Base-by-base conservation (phyloP, 805 yeast species). In the Ogataea kodamae region DNA sequence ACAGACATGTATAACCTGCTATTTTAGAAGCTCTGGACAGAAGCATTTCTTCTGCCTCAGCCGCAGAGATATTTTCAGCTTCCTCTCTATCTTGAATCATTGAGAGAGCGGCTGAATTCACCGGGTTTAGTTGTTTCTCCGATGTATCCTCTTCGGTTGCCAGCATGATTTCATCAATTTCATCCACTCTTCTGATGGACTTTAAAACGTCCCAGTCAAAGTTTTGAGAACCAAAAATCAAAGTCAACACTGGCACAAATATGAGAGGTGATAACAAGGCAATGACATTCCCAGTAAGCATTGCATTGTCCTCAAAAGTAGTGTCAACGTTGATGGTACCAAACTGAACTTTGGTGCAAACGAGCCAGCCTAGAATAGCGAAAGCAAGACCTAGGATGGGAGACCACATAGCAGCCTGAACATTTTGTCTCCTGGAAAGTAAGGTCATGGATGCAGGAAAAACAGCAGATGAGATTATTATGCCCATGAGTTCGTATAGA, bases 201-300 rank as follows among this genome's bases (percentile, higher is more conserved):
- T 76, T 78, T 54, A 85, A 68, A 15, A 68, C 54, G 15, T 71
- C 70, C 76, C 85, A 87, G 59, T 87, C 84, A 48, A 79, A 88
- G 50, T 82, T 69, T 49, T 81, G 89, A 4, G 81, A 77, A 35
- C 77, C 78, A 57, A 80, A 80, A 3, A 61, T 62, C 22, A 68
- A 64, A 0, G 92, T 81, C 35, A 87, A 63, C 7, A 80, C 52
- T 17, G 94, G 88, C 30, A 78, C 64, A 36, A 78, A 68, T 11
- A 87, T 58, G 11, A 74, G 52, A 7, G 96, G 95, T 2, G 89
- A 72, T 34, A 77, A 65, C 41, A 88, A 62, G 0, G 96, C 90
- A 33, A 86, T 88, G 28, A 86, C 77, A 58, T 88, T 88, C 40
- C 96, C 96, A 3, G 81, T 78, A 43, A 87, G 68, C 96, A 89